Evolutionary conservation across 2,329 filamentous ascomycete species (phyloP), one percentile per base, ranked within the genome.

Genomic region (Cucurbitaria berberidis): DNA sequence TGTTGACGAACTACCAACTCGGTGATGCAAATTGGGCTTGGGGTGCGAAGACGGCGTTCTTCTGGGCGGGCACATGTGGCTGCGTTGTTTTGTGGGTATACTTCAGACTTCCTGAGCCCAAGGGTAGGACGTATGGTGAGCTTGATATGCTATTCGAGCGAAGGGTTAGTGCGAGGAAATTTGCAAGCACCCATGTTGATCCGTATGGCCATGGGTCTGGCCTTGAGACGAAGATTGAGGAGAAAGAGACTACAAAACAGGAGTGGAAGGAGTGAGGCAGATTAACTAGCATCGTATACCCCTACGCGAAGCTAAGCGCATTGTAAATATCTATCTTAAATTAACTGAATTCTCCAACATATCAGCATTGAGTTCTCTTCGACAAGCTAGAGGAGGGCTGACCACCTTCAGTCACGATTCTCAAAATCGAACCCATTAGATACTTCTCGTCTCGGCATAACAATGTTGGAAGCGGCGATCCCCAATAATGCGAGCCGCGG

Each of bases 31-130:
- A 86, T 0, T 96, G 92, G 91, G 79, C 93, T 73, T 96, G 91
- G 91, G 82, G 85, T 52, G 93, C 93, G 74, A 93, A 84, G 66
- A 84, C 91, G 1, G 91, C 90, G 29, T 95, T 95, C 77, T 93
- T 95, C 79, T 90, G 91, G 89, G 87, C 86, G 16, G 89, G 87
- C 1, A 87, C 90, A 39, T 92, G 89, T 73, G 89, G 90, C 74
- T 76, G 86, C 48, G 92, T 89, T 75, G 84, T 91, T 62, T 75
- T 93, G 3, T 96, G 92, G 78, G 87, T 87, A 0, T 93, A 85
- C 69, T 92, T 91, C 79, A 84, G 89, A 8, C 79, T 93, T 0
- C 91, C 91, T 0, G 91, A 96, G 70, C 90, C 91, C 0, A 81
- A 80, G 5, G 91, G 89, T 2, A 85, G 90, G 34, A 89, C 89